These are phyloP conservation scores for Boeremia exigua DNA, from an alignment of 2,329 filamentous ascomycete species.

Conservation along the genomic window DNA sequence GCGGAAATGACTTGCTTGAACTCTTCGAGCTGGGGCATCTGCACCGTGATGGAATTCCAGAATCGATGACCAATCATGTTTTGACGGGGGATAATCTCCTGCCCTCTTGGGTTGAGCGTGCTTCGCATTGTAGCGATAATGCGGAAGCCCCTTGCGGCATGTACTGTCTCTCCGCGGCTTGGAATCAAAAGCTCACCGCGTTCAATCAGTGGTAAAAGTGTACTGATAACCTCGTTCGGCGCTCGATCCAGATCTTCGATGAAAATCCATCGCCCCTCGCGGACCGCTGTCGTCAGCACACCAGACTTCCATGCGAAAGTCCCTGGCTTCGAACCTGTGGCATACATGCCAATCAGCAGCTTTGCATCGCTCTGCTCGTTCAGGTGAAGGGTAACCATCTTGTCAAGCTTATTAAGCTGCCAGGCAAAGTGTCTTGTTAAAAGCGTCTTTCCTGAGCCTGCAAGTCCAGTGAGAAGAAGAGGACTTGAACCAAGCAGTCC, in stretches of 20 bases:
- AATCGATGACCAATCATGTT: slow-evolving; percentile 82
- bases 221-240: slow-evolving; percentile 92
- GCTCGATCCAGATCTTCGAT: slow-evolving; percentile 97
- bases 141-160: slow-evolving; percentile 82
- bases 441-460: slow-evolving; percentile 90
- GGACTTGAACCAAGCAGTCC: slow-evolving; percentile 73
- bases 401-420: slow-evolving; percentile 76
- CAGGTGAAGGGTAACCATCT: slow-evolving; percentile 91
- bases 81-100: slow-evolving; percentile 71
- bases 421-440: slow-evolving; percentile 82
- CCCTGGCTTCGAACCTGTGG: slow-evolving; percentile 83
- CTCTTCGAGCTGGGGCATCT: slow-evolving; percentile 70
- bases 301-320: slow-evolving; percentile 93
- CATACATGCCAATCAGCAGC: slow-evolving; percentile 92
- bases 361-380: slow-evolving; percentile 99
- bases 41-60: slow-evolving; percentile 79
- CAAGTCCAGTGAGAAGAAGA: slow-evolving; percentile 78
- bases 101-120: slow-evolving; percentile 66
- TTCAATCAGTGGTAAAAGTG: slow-evolving; percentile 90
- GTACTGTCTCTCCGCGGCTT: slow-evolving; percentile 83
- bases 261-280: slow-evolving; percentile 93
- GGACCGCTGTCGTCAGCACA: slow-evolving; percentile 90
- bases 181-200: slow-evolving; percentile 89
- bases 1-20: slow-evolving; percentile 74
- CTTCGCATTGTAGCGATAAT: slow-evolving; percentile 92